Evolutionary conservation across 2,329 filamentous ascomycete genomes (phyloP).

Genomic region (Ustulina deusta): DNA sequence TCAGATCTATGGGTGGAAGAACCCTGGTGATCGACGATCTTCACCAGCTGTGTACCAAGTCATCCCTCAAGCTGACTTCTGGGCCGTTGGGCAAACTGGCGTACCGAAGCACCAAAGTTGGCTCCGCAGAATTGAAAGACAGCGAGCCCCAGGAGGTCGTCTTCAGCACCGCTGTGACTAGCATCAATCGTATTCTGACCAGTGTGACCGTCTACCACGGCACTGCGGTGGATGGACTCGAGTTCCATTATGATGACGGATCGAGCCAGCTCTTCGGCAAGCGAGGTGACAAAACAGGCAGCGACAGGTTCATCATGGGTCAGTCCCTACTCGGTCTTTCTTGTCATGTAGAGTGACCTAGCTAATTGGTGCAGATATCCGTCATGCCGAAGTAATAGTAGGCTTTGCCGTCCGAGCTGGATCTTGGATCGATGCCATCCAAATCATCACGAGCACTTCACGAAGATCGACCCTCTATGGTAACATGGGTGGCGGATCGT

Average conservation of each 20-base stretch:
- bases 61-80: conserved; percentile 78
- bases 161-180: conserved; percentile 72
- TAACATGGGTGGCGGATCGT: conserved; percentile 80
- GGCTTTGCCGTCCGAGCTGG: conserved; percentile 88
- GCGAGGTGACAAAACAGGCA: conserved; percentile 71
- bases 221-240: conserved; percentile 82
- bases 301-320: conserved; percentile 83
- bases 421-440: conserved; percentile 86
- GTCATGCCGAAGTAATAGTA: conserved; percentile 85
- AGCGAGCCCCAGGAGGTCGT: conserved; percentile 78
- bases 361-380: conserved; percentile 69
- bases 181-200: conserved; percentile 78
- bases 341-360: neutral
- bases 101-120: conserved; percentile 80
- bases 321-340: conserved; percentile 51
- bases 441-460: conserved; percentile 90
- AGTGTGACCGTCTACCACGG: conserved; percentile 83
- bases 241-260: conserved; percentile 92
- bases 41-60: conserved; percentile 76
- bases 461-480: conserved; percentile 88
- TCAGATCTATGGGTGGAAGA: conserved; percentile 82
- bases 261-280: conserved; percentile 90
- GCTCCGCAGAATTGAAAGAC: conserved; percentile 77
- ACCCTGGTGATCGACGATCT: conserved; percentile 84
- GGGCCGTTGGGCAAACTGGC: conserved; percentile 74